Conservation (phyloP, 495 filamentous ascomycete genomes). For the Cercophora newfieldiana region DNA sequence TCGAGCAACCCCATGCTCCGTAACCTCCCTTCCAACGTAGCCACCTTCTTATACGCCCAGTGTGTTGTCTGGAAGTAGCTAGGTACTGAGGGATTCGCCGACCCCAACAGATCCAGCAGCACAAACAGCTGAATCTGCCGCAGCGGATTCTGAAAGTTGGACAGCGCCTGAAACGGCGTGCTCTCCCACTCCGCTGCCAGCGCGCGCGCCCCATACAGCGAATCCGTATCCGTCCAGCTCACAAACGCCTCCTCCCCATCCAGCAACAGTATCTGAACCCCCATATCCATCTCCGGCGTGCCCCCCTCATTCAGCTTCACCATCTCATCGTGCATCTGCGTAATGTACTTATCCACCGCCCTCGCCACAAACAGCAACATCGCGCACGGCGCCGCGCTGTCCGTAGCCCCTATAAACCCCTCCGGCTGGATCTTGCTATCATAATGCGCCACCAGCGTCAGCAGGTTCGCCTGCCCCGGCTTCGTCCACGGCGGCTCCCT, state of each 20-base stretch:
- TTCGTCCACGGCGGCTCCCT: constrained; percentile 79
- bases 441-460: constrained; percentile 93
- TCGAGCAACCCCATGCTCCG: constrained; percentile 48
- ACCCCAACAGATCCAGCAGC: constrained; percentile 82
- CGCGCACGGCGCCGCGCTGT: constrained; percentile 86
- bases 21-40: constrained; percentile 66
- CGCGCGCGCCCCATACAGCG: constrained; percentile 76
- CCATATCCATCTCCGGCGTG: constrained; percentile 47
- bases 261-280: constrained; percentile 81
- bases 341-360: constrained; percentile 43
- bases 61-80: constrained; percentile 84
- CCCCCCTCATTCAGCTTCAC: constrained; percentile 36
- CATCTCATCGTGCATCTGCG: constrained; percentile 41
- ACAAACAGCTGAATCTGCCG: constrained; percentile 80
- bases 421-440: constrained; percentile 73
- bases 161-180: constrained; percentile 64
- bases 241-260: constrained; percentile 91
- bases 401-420: constrained; percentile 86
- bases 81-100: constrained; percentile 63
- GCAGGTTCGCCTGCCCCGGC: constrained; percentile 64
- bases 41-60: constrained; percentile 81
- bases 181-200: constrained; percentile 76
- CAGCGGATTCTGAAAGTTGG: constrained; percentile 68
- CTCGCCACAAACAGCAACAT: constrained; percentile 70
- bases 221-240: constrained; percentile 72